A percentile compares a stretch with the other conserved stretches of the same genome.
Conservation (phyloP, 2,329 filamentous ascomycete species). For the Monosporascus cannonballus region DNA sequence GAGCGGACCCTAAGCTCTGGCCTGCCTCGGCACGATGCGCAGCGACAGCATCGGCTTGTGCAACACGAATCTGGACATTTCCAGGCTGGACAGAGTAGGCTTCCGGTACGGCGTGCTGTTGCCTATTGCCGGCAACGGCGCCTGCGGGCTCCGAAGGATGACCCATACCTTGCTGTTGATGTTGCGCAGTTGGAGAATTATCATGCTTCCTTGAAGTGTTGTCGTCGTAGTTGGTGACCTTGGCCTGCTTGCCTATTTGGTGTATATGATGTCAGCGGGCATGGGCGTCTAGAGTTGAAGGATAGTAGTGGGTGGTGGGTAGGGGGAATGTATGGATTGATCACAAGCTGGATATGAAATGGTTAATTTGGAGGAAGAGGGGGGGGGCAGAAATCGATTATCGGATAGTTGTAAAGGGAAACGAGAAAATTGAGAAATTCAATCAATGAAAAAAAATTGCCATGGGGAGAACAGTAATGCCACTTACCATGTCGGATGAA, state of each 20-base stretch:
- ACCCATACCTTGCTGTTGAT: slow-evolving; percentile 50
- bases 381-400: not conserved
- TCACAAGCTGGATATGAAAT: not conserved
- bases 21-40: slow-evolving; percentile 57
- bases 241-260: slow-evolving; percentile 75
- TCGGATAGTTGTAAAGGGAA: not conserved
- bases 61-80: slow-evolving; percentile 59
- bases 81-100: slow-evolving; percentile 58
- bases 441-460: slow-evolving; percentile 2
- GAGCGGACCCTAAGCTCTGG: slow-evolving; percentile 41
- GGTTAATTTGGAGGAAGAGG: not conserved
- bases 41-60: slow-evolving; percentile 60
- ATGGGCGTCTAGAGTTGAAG: slow-evolving; percentile 7
- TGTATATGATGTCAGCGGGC: slow-evolving; percentile 28
- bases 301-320: not conserved
- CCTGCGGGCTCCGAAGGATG: slow-evolving; percentile 36
- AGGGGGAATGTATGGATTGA: not conserved
- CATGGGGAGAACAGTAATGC: not conserved
- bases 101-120: slow-evolving; percentile 39
- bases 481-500: slow-evolving; percentile 82
- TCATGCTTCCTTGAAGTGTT: slow-evolving; percentile 49
- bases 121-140: slow-evolving; percentile 40
- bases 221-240: slow-evolving; percentile 52
- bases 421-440: not conserved
- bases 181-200: slow-evolving; percentile 40